Base-by-base conservation (phyloP, 1,284 basidiomycete genomes). In the Cutaneotrichosporon cavernicola region DNA sequence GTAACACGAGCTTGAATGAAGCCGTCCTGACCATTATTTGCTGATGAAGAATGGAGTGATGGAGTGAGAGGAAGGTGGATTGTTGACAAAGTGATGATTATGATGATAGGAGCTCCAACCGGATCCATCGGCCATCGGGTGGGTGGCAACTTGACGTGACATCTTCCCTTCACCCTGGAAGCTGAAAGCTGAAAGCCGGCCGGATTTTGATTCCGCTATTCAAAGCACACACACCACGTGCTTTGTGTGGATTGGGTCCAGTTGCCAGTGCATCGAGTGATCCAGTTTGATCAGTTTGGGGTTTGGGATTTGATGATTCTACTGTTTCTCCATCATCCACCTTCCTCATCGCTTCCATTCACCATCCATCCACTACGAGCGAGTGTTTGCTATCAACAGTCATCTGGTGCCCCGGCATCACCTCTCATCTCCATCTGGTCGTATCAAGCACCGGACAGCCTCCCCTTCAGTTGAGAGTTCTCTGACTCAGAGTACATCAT, bases 1-100 rank as follows among this genome's bases (percentile, higher is more conserved):
- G 86, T 47, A 96, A 86, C 64, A 96, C 92, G 70, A 96, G 89
- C 81, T 96, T 96, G 76, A 77, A 81, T 13, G 78, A 76, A 49
- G 73, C 76, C 60, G 76, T 75, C 58, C 73, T 63, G 30, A 79
- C 76, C 77, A 78, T 78, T 36, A 38, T 31, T 30, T 30, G 51
- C 8, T 30, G 51, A 52, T 47, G 61, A 30, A n/a, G 11, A 9
- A 38, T 32, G n/a, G n/a, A 38, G 34, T 22, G 53, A 9, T 38
- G 18, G 43, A 46, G 18, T 18, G 43, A 46, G 40, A 43, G 40
- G 40, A 43, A 43, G 40, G 40, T 43, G 16, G 40, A 16, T 46
- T 46, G 43, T 46, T 46, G 43, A 46, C 5, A n/a, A n/a, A 7
- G 14, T 18, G 14, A 18, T n/a, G 16, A 7, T 18, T 46, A 8